Evolutionary conservation across 768 basidiomycete species (phyloP).

Genomic region (Tephrocybe sp.): DNA sequence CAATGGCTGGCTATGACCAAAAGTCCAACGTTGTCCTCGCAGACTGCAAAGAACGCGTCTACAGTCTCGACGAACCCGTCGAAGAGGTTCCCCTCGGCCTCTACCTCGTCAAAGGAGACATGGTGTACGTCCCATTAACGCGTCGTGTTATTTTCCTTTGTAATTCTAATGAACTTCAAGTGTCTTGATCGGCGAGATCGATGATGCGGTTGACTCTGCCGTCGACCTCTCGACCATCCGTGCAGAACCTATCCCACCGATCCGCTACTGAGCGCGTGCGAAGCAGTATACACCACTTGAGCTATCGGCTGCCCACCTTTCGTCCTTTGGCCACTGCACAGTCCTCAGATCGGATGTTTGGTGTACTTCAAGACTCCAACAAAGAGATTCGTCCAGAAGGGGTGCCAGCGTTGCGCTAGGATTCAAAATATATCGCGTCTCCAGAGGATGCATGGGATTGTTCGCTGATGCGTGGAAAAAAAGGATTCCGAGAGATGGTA

Average conservation of each 20-base stretch:
- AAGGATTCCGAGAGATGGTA: background rate
- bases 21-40: slow-evolving; percentile 95
- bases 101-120: slow-evolving; percentile 97
- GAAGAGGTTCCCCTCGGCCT: slow-evolving; percentile 93
- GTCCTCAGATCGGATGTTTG: background rate
- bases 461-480: no score
- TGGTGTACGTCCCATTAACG: slow-evolving; percentile 70
- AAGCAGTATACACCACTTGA: background rate
- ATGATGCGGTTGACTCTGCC: slow-evolving; percentile 74
- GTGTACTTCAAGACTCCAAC: background rate
- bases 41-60: slow-evolving; percentile 91
- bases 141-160: background rate
- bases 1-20: slow-evolving; percentile 90
- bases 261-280: slow-evolving; percentile 56
- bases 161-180: slow-evolving; percentile 27
- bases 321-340: background rate
- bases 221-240: slow-evolving; percentile 74
- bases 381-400: background rate
- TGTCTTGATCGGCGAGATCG: slow-evolving; percentile 81
- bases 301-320: background rate
- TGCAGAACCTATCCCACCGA: slow-evolving; percentile 84
- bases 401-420: background rate
- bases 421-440: background rate
- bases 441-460: background rate
- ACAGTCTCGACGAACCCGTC: slow-evolving; percentile 85